phyloP scores from a whole-genome alignment of 176 grass and related monocot species.

The Carex pumila region DNA sequence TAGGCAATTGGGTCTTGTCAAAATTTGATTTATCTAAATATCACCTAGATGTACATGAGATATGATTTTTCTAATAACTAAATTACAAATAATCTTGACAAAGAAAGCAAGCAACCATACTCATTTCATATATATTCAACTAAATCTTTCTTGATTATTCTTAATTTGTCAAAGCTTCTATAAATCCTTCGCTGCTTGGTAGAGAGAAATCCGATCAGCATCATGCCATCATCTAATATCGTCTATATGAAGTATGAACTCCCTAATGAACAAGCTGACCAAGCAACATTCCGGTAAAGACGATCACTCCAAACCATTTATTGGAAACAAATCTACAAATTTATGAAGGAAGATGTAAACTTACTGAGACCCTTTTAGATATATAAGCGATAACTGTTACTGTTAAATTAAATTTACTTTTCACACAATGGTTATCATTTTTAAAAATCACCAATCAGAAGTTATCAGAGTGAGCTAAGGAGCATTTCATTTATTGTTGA shows the following conservation, averaged over 20 bases:
- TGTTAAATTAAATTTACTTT: too few relatives aligned
- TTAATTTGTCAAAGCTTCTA: background rate
- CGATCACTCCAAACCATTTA: conserved; percentile 37
- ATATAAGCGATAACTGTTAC: background rate
- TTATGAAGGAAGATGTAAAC: background rate
- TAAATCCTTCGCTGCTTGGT: background rate
- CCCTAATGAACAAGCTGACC: conserved; percentile 23
- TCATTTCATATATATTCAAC: too few relatives aligned
- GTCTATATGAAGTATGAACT: background rate
- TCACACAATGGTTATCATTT: too few relatives aligned
- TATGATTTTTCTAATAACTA: too few relatives aligned
- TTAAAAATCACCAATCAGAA: too few relatives aligned
- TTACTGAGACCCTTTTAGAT: background rate
- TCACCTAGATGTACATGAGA: too few relatives aligned
- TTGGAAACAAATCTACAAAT: conserved; percentile 37
- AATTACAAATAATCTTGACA: too few relatives aligned
- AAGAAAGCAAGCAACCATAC: too few relatives aligned
- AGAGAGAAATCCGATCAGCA: background rate
- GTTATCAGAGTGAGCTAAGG: too few relatives aligned
- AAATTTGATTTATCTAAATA: too few relatives aligned
- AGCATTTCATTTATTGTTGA: too few relatives aligned
- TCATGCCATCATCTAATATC: background rate
- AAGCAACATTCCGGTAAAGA: conserved; percentile 42
- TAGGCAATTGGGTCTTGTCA: too few relatives aligned
- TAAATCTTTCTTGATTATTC: background rate